Evolutionary conservation across 805 yeast genomes (phyloP), one percentile per base, ranked within the genome.

Genomic region (Kodamaea fukazawae): DNA sequence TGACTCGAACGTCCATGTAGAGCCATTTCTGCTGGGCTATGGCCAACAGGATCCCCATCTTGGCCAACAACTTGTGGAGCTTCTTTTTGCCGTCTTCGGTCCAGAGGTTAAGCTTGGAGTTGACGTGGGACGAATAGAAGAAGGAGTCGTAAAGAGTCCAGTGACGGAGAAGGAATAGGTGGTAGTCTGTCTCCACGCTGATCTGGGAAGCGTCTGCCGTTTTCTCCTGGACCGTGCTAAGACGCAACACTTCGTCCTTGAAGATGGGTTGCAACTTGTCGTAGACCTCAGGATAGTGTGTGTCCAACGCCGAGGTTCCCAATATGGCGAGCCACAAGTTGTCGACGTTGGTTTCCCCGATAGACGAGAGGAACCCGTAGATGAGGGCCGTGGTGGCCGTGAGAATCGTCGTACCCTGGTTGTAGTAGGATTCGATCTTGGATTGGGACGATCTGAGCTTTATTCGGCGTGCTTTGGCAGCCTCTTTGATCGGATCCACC

Each of bases 91-190:
- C 99, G 42, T 85, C 90, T 54, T 87, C 96, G 23, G 90, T 83
- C 93, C 96, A 93, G 28, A 93, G 66, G 41, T 80, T 80, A 41
- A 93, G 66, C 57, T 89, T 86, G 9, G 98, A 85, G 53, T 90
- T 87, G 25, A 91, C 89, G 54, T 83, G 91, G 44, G 88, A 82
- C n/a, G 96, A 87, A 57, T 90, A 93, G 54, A 79, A 78, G 61
- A 95, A 88, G 45, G 96, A 75, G 49, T 91, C 95, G 63, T 93
- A 91, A 12, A 93, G 66, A 8, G 95, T 84, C 87, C 98, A 90
- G 59, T 91, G 97, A 34, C 97, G 80, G 33, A 93, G 69, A 29
- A 95, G 63, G 55, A 90, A 93, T 32, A 93, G 66, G 43, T 88
- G 80, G 60, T 86, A 93, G 60, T 95, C 99, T 17, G 82, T 77